Percentiles rank a stretch among this genome's conserved stretches.
These are phyloP conservation scores for Phallus indusiatus DNA, from an alignment of 768 basidiomycete genomes.

Conservation along the genomic window DNA sequence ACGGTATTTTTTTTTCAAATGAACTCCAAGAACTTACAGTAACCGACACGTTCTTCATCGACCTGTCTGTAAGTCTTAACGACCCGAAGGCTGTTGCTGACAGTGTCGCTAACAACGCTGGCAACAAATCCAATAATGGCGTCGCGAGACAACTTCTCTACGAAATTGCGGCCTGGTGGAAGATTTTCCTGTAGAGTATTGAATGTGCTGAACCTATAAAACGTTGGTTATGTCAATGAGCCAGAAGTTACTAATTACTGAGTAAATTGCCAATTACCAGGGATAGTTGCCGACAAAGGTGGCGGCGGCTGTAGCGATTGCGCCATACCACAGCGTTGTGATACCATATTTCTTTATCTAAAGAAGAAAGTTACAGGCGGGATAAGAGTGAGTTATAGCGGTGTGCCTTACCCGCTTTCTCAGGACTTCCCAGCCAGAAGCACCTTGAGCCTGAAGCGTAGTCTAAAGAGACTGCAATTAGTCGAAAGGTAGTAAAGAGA, in stretches of 20 bases:
- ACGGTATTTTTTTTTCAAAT: neutral
- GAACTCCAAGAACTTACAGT: slow-evolving; percentile 28
- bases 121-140: slow-evolving; percentile 90
- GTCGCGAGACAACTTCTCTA: slow-evolving; percentile 61
- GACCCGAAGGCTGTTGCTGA: slow-evolving; percentile 84
- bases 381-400: neutral
- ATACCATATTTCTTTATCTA: slow-evolving; percentile 71
- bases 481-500: neutral
- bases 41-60: slow-evolving; percentile 70
- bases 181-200: slow-evolving; percentile 64
- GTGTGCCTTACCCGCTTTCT: slow-evolving; percentile 43
- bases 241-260: neutral
- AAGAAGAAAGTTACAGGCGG: neutral
- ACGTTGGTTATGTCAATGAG: neutral
- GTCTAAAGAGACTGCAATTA: slow-evolving; percentile 31
- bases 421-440: slow-evolving; percentile 55
- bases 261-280: slow-evolving; percentile 30
- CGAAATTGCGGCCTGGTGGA: slow-evolving; percentile 41
- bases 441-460: slow-evolving; percentile 87
- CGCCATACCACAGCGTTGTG: slow-evolving; percentile 80
- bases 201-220: slow-evolving; percentile 77
- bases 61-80: slow-evolving; percentile 96
- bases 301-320: slow-evolving; percentile 83
- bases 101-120: slow-evolving; percentile 74
- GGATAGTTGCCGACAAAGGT: slow-evolving; percentile 92